Percentiles rank a stretch among this genome's conserved stretches.
Evolutionary conservation across 1,284 basidiomycete genomes (phyloP).

Genomic region (Golubevia pallescens): DNA sequence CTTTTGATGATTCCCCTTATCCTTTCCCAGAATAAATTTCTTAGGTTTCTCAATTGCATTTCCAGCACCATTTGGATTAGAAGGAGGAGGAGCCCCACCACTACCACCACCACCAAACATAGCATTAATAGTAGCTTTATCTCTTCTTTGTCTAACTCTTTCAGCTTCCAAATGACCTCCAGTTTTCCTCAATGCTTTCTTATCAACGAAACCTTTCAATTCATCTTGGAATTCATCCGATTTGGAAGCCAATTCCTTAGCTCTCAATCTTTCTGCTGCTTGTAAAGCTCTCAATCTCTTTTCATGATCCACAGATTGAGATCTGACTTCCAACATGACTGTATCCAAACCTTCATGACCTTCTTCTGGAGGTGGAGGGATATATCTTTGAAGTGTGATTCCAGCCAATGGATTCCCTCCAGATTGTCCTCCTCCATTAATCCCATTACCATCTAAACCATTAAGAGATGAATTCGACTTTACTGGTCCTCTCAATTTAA

Average conservation of each 20-base stretch:
- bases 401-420: slow-evolving; percentile 5
- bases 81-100: slow-evolving; percentile 2
- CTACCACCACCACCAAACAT: slow-evolving; percentile 36
- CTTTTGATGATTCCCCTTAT: background rate
- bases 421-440: slow-evolving; percentile 13
- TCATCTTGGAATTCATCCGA: slow-evolving; percentile 59
- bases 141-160: slow-evolving; percentile 46
- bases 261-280: slow-evolving; percentile 50
- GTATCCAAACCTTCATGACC: slow-evolving; percentile 56
- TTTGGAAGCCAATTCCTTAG: slow-evolving; percentile 38
- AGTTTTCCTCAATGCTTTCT: slow-evolving; percentile 53
- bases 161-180: slow-evolving; percentile 58
- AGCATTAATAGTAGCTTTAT: slow-evolving; percentile 50
- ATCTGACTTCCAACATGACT: slow-evolving; percentile 62
- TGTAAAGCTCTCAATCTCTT: slow-evolving; percentile 57
- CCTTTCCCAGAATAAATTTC: background rate
- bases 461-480: background rate
- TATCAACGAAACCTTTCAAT: slow-evolving; percentile 57
- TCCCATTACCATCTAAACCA: slow-evolving; percentile 19
- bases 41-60: background rate
- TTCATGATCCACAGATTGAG: slow-evolving; percentile 58
- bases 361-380: slow-evolving; percentile 55
- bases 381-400: slow-evolving; percentile 20
- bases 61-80: background rate
- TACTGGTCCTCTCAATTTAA: slow-evolving; percentile 38